These are phyloP conservation scores for Colletotrichum noveboracense DNA, from an alignment of 2,329 filamentous ascomycete genomes.

Conservation along the genomic window DNA sequence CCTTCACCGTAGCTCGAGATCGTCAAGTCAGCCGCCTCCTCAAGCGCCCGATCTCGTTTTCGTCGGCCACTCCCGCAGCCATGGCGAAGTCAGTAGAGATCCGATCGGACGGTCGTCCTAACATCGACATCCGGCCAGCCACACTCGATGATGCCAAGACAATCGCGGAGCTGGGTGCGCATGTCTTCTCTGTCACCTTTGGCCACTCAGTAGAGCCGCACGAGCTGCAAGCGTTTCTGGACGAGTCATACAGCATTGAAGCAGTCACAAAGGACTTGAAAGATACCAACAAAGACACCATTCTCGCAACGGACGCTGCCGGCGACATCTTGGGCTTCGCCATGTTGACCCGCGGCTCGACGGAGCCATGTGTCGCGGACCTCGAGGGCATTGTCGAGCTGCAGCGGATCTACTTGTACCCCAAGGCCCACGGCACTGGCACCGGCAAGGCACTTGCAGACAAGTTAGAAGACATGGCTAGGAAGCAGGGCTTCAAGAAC, in stretches of 20 bases:
- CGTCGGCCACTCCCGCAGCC: neutral
- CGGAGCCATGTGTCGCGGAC: slow-evolving; percentile 41
- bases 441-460: slow-evolving; percentile 39
- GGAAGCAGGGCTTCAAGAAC: slow-evolving; percentile 38
- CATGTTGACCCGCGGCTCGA: slow-evolving; percentile 39
- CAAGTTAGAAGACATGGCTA: slow-evolving; percentile 36
- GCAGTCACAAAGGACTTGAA: slow-evolving; percentile 31
- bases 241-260: slow-evolving; percentile 39
- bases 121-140: neutral
- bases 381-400: slow-evolving; percentile 40
- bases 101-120: neutral
- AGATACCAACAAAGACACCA: slow-evolving; percentile 28
- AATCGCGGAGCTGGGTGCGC: slow-evolving; percentile 38
- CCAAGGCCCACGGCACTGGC: slow-evolving; percentile 39
- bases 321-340: slow-evolving; percentile 42
- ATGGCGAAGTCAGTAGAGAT: neutral
- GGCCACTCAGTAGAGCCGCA: slow-evolving; percentile 42
- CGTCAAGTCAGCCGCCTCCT: neutral
- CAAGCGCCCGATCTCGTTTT: neutral
- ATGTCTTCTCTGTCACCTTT: slow-evolving; percentile 44
- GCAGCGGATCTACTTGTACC: slow-evolving; percentile 47
- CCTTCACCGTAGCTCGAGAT: neutral
- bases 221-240: slow-evolving; percentile 42
- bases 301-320: slow-evolving; percentile 25
- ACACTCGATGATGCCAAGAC: slow-evolving; percentile 26